A percentile compares a stretch with the other conserved stretches of the same genome.
Evolutionary conservation across 2,329 filamentous ascomycete genomes (phyloP).

Genomic region (Diaporthe sp.): DNA sequence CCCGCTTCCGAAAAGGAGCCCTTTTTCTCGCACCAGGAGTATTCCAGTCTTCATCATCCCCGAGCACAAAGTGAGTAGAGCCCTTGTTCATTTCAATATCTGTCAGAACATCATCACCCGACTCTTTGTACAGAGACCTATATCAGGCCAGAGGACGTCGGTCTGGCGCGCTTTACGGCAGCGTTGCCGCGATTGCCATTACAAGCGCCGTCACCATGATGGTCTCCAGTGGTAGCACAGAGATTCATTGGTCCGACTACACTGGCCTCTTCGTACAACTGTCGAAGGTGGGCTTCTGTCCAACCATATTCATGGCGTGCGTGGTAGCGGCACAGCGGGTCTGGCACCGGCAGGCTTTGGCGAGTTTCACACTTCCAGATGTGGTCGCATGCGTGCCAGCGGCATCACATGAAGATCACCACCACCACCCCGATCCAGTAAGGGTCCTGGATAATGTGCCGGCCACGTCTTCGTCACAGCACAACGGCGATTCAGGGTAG

Average conservation of each 20-base stretch:
- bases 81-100: background rate
- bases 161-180: conserved; percentile 1
- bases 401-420: conserved; percentile 22
- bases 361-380: conserved; percentile 2
- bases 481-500: conserved; percentile 33
- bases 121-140: background rate
- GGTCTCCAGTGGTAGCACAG: background rate
- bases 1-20: conserved; percentile 43
- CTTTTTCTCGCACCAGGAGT: conserved; percentile 34
- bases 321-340: conserved; percentile 9
- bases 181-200: conserved; percentile 9
- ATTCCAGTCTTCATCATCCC: conserved; percentile 10
- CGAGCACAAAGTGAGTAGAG: conserved; percentile 15
- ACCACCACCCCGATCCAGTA: conserved; percentile 9
- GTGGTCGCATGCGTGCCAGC: conserved; percentile 15
- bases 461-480: conserved; percentile 25
- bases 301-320: conserved; percentile 7
- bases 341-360: conserved; percentile 26
- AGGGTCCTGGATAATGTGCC: conserved; percentile 6
- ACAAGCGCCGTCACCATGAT: conserved; percentile 19
- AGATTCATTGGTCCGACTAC: background rate
- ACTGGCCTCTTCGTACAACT: conserved; percentile 10
- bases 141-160: background rate
- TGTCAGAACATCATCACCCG: background rate
- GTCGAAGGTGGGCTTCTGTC: background rate